A percentile compares a stretch with the other conserved stretches of the same genome.
phyloP scores from a whole-genome alignment of 202 grass and related monocot species.

The Bolboschoenoplectus hybrid region DNA sequence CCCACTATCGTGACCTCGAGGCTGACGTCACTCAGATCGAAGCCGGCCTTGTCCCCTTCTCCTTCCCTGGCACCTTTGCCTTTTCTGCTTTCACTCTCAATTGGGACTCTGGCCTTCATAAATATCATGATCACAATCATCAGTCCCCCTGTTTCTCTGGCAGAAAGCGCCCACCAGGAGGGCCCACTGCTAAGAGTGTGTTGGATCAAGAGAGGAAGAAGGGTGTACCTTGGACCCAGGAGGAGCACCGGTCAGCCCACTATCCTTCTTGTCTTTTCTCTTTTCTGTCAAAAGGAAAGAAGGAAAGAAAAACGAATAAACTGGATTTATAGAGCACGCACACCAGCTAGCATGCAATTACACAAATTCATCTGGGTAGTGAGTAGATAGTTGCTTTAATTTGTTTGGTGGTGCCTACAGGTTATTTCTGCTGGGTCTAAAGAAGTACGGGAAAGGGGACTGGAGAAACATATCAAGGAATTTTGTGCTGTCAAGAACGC shows the following conservation, averaged over 20 bases:
- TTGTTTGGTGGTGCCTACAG: conserved; percentile 43
- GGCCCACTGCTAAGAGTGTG: conserved; percentile 14
- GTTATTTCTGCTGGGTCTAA: conserved; percentile 78
- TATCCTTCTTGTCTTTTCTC: background rate
- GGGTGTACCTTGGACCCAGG: conserved; percentile 96
- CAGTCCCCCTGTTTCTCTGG: conserved; percentile 36
- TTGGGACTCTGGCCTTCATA: conserved; percentile 49
- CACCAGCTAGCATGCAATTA: conserved; percentile 17
- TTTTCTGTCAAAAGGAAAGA: background rate
- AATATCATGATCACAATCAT: conserved; percentile 21
- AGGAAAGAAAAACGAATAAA: background rate
- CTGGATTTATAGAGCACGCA: background rate
- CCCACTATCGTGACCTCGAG: conserved; percentile 69
- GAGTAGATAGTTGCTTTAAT: conserved; percentile 47
- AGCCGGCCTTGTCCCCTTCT: conserved; percentile 54
- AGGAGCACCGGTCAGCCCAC: conserved; percentile 73
- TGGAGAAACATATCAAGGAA: conserved; percentile 95
- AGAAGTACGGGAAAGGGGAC: conserved; percentile 85
- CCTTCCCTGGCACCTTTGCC: background rate
- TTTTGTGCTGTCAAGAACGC: conserved; percentile 72
- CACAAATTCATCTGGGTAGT: background rate
- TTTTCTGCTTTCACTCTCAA: conserved; percentile 60
- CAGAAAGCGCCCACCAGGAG: conserved; percentile 49
- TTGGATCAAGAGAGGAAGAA: conserved; percentile 97
- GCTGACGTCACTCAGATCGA: conserved; percentile 81